phyloP scores from a whole-genome alignment of 2,329 filamentous ascomycete genomes.

The Chaetomium sp. region DNA sequence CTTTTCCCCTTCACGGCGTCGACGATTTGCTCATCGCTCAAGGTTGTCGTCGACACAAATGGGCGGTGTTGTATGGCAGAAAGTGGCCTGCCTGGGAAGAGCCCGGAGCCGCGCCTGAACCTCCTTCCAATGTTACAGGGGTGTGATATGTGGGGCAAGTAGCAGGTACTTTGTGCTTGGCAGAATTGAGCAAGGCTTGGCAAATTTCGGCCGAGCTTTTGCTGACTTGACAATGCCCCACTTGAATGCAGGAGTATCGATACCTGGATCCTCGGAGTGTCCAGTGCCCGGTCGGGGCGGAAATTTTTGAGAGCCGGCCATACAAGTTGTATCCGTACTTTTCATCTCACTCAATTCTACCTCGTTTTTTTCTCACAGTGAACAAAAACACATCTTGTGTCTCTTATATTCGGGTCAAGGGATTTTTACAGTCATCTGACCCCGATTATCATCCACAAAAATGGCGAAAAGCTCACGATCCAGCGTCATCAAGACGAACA shows the following conservation, averaged over 20 bases:
- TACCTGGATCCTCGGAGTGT: not conserved
- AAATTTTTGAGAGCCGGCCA: constrained; percentile 14
- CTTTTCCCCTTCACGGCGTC: not conserved
- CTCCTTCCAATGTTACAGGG: too few relatives aligned
- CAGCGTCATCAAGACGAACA: constrained; percentile 76
- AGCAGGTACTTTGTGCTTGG: not conserved
- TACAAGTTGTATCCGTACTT: constrained; percentile 13
- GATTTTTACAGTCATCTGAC: too few relatives aligned
- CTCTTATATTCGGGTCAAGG: too few relatives aligned
- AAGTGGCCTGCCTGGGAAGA: constrained; percentile 7
- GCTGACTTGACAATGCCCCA: not conserved
- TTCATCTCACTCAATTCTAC: not conserved
- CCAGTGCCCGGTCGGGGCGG: not conserved
- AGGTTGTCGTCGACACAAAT: constrained; percentile 19
- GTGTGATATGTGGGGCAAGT: not conserved
- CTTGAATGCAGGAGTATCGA: not conserved
- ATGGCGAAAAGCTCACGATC: constrained; percentile 89
- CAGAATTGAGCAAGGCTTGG: not conserved
- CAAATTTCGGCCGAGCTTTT: not conserved
- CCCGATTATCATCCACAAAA: constrained; percentile 6
- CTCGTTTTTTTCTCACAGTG: too few relatives aligned
- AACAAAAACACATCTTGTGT: too few relatives aligned
- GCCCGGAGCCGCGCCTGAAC: constrained; percentile 4
- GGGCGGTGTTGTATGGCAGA: constrained; percentile 21
- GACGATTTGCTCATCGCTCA: not conserved